Evolutionary conservation across 805 yeast species (phyloP).

Genomic region (Tetrapisispora phaffii): DNA sequence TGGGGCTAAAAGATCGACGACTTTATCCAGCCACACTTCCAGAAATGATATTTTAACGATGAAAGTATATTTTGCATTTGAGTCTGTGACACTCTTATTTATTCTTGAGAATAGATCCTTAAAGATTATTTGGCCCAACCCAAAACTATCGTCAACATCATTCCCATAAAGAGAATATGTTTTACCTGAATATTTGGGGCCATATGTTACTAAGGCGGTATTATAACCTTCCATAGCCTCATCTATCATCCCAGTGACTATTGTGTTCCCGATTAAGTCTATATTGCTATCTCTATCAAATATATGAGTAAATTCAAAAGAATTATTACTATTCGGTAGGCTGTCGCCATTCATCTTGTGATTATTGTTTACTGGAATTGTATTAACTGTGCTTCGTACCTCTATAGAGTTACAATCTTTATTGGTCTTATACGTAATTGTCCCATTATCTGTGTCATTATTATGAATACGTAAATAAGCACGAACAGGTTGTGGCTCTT

Average conservation of each 20-base stretch:
- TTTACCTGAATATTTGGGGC: slow-evolving; percentile 73
- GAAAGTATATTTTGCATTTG: slow-evolving; percentile 42
- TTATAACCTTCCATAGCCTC: slow-evolving; percentile 46
- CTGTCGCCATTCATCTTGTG: not conserved
- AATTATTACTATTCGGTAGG: not conserved
- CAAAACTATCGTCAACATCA: slow-evolving; percentile 42
- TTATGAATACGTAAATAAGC: not conserved
- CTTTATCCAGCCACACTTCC: slow-evolving; percentile 75
- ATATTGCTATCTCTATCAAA: slow-evolving; percentile 55
- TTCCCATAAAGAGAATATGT: slow-evolving; percentile 68
- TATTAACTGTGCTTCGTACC: not conserved
- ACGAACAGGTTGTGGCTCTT: slow-evolving; percentile 1
- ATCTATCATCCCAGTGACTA: slow-evolving; percentile 4
- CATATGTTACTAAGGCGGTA: slow-evolving; percentile 69
- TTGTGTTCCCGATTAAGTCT: slow-evolving; percentile 8
- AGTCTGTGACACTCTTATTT: slow-evolving; percentile 30
- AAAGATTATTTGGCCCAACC: slow-evolving; percentile 50
- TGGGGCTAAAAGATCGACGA: slow-evolving; percentile 57
- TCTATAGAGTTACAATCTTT: not conserved
- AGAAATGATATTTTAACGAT: slow-evolving; percentile 56
- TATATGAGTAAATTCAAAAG: slow-evolving; percentile 27
- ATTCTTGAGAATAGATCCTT: slow-evolving; percentile 54
- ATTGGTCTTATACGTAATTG: not conserved
- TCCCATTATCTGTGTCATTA: not conserved
- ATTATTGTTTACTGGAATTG: not conserved